These are phyloP conservation scores for Mortierella sp. DNA, from an alignment of 371 early-diverging fungal genomes.

Conservation along the genomic window DNA sequence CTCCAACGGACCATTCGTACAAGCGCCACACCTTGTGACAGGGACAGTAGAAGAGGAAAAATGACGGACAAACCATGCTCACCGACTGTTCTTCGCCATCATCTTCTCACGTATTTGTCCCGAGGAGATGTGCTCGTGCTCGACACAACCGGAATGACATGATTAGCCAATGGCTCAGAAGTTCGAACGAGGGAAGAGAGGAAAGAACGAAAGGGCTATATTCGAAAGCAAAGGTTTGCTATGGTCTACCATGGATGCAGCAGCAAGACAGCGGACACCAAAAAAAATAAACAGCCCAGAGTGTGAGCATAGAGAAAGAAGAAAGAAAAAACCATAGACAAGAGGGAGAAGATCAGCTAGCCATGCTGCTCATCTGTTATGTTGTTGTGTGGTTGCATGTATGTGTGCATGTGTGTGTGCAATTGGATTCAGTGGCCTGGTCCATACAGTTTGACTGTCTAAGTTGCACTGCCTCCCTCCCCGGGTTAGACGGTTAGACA, in stretches of 20 bases:
- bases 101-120: not conserved
- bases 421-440: constrained; percentile 1
- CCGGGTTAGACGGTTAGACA: too few relatives aligned
- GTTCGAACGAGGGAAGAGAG: not conserved
- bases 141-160: not conserved
- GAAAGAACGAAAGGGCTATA: not conserved
- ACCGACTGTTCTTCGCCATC: too few relatives aligned
- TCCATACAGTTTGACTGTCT: not conserved
- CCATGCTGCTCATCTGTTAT: not conserved
- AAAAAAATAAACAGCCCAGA: not conserved
- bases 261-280: not conserved
- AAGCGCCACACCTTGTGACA: not conserved
- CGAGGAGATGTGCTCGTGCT: constrained; percentile 9
- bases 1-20: not conserved
- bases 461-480: not conserved
- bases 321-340: not conserved
- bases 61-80: not conserved
- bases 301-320: not conserved
- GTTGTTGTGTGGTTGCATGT: too few relatives aligned
- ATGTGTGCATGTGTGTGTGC: not conserved
- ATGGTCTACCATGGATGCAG: not conserved
- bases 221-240: not conserved
- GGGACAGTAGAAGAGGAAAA: not conserved
- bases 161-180: not conserved
- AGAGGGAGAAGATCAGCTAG: not conserved